Conservation (phyloP, 208 protist species). For the Herpetomonas samuelpessoai region DNA sequence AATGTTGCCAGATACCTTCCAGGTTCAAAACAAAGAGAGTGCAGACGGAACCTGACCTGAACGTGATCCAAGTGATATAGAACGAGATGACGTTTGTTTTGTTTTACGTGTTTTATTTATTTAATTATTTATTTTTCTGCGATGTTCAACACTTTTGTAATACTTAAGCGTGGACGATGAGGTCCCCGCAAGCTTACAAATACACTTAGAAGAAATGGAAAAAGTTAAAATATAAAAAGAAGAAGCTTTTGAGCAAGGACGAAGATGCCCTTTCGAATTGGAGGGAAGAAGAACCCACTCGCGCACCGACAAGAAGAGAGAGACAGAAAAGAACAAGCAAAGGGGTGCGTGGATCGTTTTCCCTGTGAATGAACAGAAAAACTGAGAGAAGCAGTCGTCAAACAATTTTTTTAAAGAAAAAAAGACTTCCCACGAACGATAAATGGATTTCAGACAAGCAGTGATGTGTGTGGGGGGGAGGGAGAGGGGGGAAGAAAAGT, state of each 20-base stretch:
- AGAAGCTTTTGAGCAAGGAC: background rate
- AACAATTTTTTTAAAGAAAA: slow-evolving; percentile 5
- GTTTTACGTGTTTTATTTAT: slow-evolving; percentile 11
- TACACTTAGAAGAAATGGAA: slow-evolving; percentile 1
- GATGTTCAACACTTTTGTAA: background rate
- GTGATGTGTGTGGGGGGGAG: too few relatives aligned
- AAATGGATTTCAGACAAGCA: slow-evolving; percentile 1
- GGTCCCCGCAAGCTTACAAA: too few relatives aligned
- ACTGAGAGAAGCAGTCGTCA: slow-evolving; percentile 1
- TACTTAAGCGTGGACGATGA: too few relatives aligned
- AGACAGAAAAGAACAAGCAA: slow-evolving; percentile 1
- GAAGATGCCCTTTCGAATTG: slow-evolving; percentile 4
- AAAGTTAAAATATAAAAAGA: slow-evolving; percentile 3
- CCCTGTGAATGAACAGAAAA: background rate
- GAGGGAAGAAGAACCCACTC: slow-evolving; percentile 8
- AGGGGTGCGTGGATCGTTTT: background rate
- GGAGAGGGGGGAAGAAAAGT: too few relatives aligned
- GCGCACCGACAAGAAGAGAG: background rate
- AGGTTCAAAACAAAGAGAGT: slow-evolving; percentile 2
- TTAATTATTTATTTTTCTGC: slow-evolving; percentile 15
- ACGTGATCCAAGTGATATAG: too few relatives aligned
- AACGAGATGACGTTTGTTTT: too few relatives aligned
- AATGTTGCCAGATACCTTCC: too few relatives aligned
- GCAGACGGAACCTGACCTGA: background rate
- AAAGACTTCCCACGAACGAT: slow-evolving; percentile 1